Evolutionary conservation across 495 filamentous ascomycete genomes (phyloP), one percentile per base, ranked within the genome.

Genomic region (Venustampulla echinocandica): DNA sequence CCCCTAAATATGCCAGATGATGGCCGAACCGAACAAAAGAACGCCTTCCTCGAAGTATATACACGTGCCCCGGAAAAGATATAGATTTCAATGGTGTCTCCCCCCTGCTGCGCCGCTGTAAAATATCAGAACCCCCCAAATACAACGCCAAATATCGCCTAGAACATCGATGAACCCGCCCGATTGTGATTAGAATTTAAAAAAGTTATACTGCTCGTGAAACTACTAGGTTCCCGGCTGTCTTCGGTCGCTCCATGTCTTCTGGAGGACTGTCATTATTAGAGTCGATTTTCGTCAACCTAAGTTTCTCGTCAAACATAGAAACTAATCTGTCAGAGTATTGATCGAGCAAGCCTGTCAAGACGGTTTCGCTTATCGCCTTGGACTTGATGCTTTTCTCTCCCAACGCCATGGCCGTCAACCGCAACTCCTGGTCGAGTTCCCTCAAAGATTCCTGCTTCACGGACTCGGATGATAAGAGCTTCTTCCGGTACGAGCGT

Each of bases 401-500:
- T 18, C 76, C 76, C 4, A 96, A 61, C 4, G 80, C 81, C 5
- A 82, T 72, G 1, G 80, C 74, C 0, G 89, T 93, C 19, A 88
- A 71, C 1, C 78, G 73, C 37, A 98, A 65, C 61, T 94, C 90
- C 28, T 80, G 75, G 48, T 92, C 85, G 4, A 95, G 69, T 56
- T 93, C 85, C 30, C 79, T 76, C 15, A 84, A 64, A 2, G 77
- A 62, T 42, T 87, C 82, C 10, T 78, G 66, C 22, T 74, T 73
- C 30, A 89, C 77, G 1, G 74, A 65, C 23, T 78, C 75, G 10
- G 75, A 76, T 10, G 77, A 78, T 18, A 76, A 64, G 6, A 95
- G 73, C 57, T 86, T 87, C 65, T 88, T 90, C 13, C 92, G 76
- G 57, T 93, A 96, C 1, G 81, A 76, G 40, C 83, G 78, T 5